Evolutionary conservation across 106 monocot species (phyloP).

Genomic region (Platanthera zijinensis): DNA sequence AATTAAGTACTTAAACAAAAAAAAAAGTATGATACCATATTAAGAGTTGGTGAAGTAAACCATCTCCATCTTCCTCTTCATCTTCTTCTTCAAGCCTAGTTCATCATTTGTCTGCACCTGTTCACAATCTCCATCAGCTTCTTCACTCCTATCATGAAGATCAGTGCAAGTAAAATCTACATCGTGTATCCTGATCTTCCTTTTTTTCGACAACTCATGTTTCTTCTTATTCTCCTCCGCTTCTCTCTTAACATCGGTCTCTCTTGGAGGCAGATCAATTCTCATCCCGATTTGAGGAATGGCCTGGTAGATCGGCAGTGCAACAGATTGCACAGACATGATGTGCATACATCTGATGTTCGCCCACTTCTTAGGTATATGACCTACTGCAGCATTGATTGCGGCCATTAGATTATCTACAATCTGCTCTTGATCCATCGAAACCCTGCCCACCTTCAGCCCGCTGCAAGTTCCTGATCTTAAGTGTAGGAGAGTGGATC

Average conservation of each 20-base stretch:
- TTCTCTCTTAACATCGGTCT: background rate
- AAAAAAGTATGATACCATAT: background rate
- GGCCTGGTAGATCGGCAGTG: conserved; percentile 35
- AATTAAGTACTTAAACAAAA: background rate
- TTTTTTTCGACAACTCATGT: conserved; percentile 1
- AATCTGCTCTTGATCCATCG: conserved; percentile 17
- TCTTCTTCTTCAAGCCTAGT: conserved; percentile 5
- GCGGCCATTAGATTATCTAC: conserved; percentile 28
- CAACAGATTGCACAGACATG: conserved; percentile 30
- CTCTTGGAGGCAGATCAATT: conserved; percentile 14
- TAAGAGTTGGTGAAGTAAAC: background rate
- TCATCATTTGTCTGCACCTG: background rate
- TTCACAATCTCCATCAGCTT: background rate
- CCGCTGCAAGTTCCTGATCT: conserved; percentile 20
- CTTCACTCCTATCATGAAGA: background rate
- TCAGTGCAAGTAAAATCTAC: background rate
- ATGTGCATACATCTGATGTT: conserved; percentile 32
- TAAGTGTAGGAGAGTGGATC: conserved; percentile 20
- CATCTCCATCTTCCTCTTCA: background rate
- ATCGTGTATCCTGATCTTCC: conserved; percentile 4
- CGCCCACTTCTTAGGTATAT: conserved; percentile 38
- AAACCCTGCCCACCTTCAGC: conserved; percentile 31
- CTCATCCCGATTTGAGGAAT: conserved; percentile 26
- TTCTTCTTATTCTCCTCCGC: background rate
- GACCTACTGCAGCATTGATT: conserved; percentile 18